Evolutionary conservation across 2,329 filamentous ascomycete genomes (phyloP).

Genomic region (Trichoderma oligosporum): DNA sequence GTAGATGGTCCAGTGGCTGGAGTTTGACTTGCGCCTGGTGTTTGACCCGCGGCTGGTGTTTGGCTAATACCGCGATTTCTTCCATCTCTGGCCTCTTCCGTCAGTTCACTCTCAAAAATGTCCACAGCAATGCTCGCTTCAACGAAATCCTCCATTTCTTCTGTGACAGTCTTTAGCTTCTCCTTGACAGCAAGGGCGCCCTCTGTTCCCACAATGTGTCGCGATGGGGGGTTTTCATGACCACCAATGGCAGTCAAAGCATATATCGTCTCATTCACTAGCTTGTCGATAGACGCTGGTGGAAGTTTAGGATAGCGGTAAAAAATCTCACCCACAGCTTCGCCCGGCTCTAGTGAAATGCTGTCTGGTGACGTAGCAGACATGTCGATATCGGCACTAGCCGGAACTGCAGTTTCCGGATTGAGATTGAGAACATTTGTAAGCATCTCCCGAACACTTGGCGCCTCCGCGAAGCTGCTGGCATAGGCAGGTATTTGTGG

Average conservation of each 20-base stretch:
- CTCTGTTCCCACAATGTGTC: constrained; percentile 91
- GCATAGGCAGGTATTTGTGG: constrained; percentile 63
- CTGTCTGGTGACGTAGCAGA: constrained; percentile 33
- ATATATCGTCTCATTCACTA: constrained; percentile 86
- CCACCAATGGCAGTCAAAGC: constrained; percentile 89
- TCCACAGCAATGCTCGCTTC: constrained; percentile 85
- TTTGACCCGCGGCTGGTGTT: constrained; percentile 21
- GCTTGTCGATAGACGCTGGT: constrained; percentile 61
- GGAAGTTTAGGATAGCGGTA: constrained; percentile 73
- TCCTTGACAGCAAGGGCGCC: constrained; percentile 86
- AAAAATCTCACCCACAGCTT: constrained; percentile 45
- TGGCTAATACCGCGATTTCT: constrained; percentile 30
- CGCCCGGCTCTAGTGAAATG: constrained; percentile 33
- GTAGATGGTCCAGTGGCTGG: constrained; percentile 11
- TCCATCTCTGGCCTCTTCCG: constrained; percentile 47
- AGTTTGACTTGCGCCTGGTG: not conserved
- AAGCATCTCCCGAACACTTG: constrained; percentile 78
- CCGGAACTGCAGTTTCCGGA: constrained; percentile 55
- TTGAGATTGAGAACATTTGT: constrained; percentile 73
- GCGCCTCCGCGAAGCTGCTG: constrained; percentile 53
- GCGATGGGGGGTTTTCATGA: constrained; percentile 89
- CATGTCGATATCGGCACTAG: constrained; percentile 28
- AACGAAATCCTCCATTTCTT: constrained; percentile 94
- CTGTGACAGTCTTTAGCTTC: constrained; percentile 92
- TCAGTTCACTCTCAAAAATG: constrained; percentile 58